Evolutionary conservation across 495 filamentous ascomycete genomes (phyloP), one percentile per base, ranked within the genome.

Genomic region (Xylaria intraflava): DNA sequence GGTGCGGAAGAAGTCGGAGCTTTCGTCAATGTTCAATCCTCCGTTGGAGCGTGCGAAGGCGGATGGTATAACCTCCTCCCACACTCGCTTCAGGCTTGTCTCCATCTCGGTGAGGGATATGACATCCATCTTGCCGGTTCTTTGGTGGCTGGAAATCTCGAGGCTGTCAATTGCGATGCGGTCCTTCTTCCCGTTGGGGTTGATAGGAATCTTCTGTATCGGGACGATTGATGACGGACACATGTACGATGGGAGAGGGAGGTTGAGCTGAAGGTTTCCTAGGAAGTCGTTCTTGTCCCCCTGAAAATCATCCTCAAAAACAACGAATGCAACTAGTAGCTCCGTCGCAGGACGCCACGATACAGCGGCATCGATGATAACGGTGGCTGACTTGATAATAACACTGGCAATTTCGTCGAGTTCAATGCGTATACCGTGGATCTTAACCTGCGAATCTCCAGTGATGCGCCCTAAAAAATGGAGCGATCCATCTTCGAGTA

Each of bases 381-480:
- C 19, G 23, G 52, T 9, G 36, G 6, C 1, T 1, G 59, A 31
- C 0, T 19, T n/a, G n/a, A n/a, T n/a, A n/a, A n/a, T n/a, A n/a
- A n/a, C n/a, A n/a, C n/a, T 27, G 12, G 16, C 5, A 43, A 74
- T 52, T 20, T 74, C 72, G 5, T 45, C 63, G 0, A 72, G 48
- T 6, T 74, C 68, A n/a, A 74, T 42, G 16, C 72, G 62, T 22
- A 69, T 64, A 1, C 72, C 72, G 2, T 62, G 58, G 16, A 74
- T 51, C 49, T 74, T 74, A 38, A 72, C 59, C 39, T 70, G 67
- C 10, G 42, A 63, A 52, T 74, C 69, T 29, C 69, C 72, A 0
- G 48, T 58, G 8, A 75, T 62, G 0, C 75, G 69, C 7, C 62
- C 57, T 1, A 53, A 33, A 47, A 72, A 63, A 0, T 63, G 49